These are phyloP conservation scores for Penicillium subrubescens DNA, from an alignment of 495 filamentous ascomycete species.

Conservation along the genomic window DNA sequence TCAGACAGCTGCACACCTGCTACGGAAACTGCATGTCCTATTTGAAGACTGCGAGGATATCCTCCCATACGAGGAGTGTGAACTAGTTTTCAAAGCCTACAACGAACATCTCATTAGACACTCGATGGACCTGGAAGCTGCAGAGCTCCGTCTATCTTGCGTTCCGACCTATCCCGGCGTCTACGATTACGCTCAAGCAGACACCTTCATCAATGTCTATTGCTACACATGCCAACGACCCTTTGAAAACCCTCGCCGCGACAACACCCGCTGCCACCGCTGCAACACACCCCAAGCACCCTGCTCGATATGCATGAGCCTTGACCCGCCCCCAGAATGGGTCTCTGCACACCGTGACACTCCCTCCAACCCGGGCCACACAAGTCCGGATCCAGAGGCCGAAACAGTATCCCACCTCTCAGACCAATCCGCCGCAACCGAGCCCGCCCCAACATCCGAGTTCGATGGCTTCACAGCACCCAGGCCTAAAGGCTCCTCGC, in stretches of 20 bases:
- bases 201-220: constrained; percentile 48
- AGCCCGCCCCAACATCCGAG: constrained; percentile 28
- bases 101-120: constrained; percentile 65
- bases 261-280: constrained; percentile 47
- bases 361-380: constrained; percentile 7
- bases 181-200: constrained; percentile 57
- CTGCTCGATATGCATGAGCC: constrained; percentile 49
- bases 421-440: constrained; percentile 35
- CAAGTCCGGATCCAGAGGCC: constrained; percentile 18
- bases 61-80: constrained; percentile 44
- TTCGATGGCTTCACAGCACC: constrained; percentile 23
- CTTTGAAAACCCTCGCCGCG: constrained; percentile 45
- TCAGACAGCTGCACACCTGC: constrained; percentile 50
- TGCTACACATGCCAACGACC: constrained; percentile 50
- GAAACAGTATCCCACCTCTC: constrained; percentile 30
- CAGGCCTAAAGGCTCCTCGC: constrained; percentile 36
- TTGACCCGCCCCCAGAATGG: constrained; percentile 54
- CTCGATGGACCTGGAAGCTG: constrained; percentile 66
- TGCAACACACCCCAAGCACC: constrained; percentile 47
- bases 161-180: constrained; percentile 62
- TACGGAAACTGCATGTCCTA: constrained; percentile 47
- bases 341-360: constrained; percentile 33
- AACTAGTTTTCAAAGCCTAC: constrained; percentile 62
- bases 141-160: constrained; percentile 68
- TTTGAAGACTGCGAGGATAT: constrained; percentile 46